Evolutionary conservation across 345 rosid genomes (phyloP).

Genomic region (Gossypium australe): DNA sequence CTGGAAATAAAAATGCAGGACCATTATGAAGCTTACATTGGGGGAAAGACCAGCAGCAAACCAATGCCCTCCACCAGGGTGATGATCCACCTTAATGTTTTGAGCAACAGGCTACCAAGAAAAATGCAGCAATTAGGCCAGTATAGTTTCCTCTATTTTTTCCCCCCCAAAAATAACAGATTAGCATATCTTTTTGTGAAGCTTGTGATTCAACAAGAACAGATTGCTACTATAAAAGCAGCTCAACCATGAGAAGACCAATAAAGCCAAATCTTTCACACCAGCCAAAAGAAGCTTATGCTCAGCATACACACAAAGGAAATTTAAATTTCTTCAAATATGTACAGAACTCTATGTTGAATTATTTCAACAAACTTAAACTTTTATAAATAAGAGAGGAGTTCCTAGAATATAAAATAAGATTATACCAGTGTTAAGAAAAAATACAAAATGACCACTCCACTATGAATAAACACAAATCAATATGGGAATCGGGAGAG

Average conservation of each 20-base stretch:
- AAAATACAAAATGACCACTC: neutral
- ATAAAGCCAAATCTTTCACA: neutral
- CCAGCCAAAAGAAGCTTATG: neutral
- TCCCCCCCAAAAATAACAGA: neutral
- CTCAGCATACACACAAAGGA: neutral
- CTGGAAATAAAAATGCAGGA: neutral
- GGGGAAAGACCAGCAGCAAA: slow-evolving; percentile 99
- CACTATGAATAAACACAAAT: slow-evolving; percentile 7
- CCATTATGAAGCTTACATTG: slow-evolving; percentile 45
- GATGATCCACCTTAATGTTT: slow-evolving; percentile 92
- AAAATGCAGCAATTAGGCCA: neutral
- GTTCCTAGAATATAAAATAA: neutral
- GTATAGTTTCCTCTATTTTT: neutral
- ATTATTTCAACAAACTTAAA: neutral
- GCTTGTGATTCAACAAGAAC: neutral
- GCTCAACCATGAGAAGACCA: neutral
- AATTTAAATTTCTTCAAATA: neutral
- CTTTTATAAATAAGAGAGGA: neutral
- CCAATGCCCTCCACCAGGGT: slow-evolving; percentile 99
- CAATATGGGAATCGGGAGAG: neutral
- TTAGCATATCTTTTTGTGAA: neutral
- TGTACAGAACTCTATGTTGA: neutral
- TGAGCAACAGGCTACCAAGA: slow-evolving; percentile 69
- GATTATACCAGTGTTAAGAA: neutral
- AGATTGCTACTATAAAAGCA: neutral